phyloP scores from a whole-genome alignment of 2,329 filamentous ascomycete genomes.

The Ophiognomonia clavigignenti-juglandacearum region DNA sequence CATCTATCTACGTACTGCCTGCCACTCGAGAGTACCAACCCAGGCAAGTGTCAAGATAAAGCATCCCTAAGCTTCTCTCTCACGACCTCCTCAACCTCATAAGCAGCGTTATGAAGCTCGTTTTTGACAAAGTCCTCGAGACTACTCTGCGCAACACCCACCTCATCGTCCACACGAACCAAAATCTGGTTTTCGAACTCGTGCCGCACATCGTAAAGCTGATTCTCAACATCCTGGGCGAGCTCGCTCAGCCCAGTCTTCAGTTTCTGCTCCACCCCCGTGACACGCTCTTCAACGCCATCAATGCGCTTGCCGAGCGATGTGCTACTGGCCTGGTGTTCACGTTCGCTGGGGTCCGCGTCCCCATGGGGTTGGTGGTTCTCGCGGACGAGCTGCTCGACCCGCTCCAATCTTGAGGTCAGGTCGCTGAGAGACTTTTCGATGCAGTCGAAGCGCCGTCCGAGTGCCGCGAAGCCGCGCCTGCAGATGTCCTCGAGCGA shows the following conservation, averaged over 20 bases:
- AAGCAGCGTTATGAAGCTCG: conserved; percentile 11
- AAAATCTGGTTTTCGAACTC: conserved; percentile 10
- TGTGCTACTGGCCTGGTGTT: background rate
- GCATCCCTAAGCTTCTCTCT: conserved; percentile 10
- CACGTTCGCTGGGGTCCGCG: too few relatives aligned
- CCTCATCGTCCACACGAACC: conserved; percentile 12
- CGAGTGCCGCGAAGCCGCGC: conserved; percentile 11
- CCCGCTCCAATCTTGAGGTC: conserved; percentile 2
- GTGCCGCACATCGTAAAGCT: conserved; percentile 8
- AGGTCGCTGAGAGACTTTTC: conserved; percentile 5
- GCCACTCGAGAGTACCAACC: too few relatives aligned
- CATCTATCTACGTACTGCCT: too few relatives aligned
- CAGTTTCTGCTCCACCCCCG: conserved; percentile 5
- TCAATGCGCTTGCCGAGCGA: conserved; percentile 6
- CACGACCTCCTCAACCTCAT: conserved; percentile 13
- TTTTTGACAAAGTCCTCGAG: conserved; percentile 13
- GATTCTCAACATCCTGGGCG: conserved; percentile 3
- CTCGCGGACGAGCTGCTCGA: conserved; percentile 6
- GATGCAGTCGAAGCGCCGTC: conserved; percentile 13
- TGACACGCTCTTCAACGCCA: conserved; percentile 7
- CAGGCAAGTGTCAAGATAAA: conserved; percentile 1
- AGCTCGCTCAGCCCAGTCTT: conserved; percentile 10
- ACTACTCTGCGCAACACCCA: conserved; percentile 13
- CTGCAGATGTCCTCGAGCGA: conserved; percentile 13
- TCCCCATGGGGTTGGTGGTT: too few relatives aligned